Percentiles rank a stretch among this genome's conserved stretches.
Conservation (phyloP, 768 basidiomycete genomes). For the Kwoniella dendrophila region DNA sequence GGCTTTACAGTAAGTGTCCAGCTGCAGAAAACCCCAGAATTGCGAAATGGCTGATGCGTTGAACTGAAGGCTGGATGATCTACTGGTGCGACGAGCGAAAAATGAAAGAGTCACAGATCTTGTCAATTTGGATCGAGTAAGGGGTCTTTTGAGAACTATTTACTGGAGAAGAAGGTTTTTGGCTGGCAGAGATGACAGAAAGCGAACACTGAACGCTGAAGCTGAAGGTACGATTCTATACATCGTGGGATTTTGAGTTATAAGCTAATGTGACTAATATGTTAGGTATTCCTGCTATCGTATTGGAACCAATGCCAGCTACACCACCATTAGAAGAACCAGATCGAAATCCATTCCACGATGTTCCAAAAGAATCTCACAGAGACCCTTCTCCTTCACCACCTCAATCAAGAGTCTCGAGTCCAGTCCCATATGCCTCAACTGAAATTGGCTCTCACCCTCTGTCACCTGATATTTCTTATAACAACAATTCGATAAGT, state of each 20-base stretch:
- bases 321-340: slow-evolving; percentile 30
- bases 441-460: slow-evolving; percentile 10
- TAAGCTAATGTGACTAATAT: background rate
- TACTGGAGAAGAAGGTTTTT: slow-evolving; percentile 71
- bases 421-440: slow-evolving; percentile 16
- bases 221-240: slow-evolving; percentile 13
- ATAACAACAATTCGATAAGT: background rate
- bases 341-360: slow-evolving; percentile 33
- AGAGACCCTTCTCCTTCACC: slow-evolving; percentile 9
- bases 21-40: background rate
- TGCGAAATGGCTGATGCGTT: background rate
- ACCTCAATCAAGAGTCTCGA: slow-evolving; percentile 8
- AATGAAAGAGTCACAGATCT: slow-evolving; percentile 79
- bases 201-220: slow-evolving; percentile 33
- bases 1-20: slow-evolving; percentile 73
- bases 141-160: slow-evolving; percentile 75
- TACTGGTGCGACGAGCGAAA: slow-evolving; percentile 72
- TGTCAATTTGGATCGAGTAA: slow-evolving; percentile 81
- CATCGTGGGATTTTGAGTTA: background rate
- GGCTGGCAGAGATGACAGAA: slow-evolving; percentile 27
- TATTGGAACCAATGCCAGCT: slow-evolving; percentile 43
- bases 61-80: slow-evolving; percentile 70
- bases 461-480: slow-evolving; percentile 7
- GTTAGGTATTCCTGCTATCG: slow-evolving; percentile 47
- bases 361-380: slow-evolving; percentile 2